Conservation (phyloP, 1,284 basidiomycete species). For the Leccinum griseonigrum region DNA sequence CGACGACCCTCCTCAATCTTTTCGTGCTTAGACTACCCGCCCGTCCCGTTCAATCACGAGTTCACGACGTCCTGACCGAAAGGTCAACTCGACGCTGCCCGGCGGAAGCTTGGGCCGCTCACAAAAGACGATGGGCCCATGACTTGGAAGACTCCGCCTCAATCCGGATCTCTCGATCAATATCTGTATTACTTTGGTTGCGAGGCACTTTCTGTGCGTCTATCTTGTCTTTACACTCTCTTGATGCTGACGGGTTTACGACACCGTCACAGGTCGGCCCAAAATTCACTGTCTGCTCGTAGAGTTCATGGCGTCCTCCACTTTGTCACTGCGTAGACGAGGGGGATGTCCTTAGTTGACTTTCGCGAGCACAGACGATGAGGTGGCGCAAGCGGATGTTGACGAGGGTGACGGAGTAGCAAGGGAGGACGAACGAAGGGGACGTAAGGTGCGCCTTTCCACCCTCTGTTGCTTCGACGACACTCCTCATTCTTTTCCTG, state of each 20-base stretch:
- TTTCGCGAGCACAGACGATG: conserved; percentile 80
- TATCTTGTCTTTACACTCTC: too few species aligned
- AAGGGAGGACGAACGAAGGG: neutral
- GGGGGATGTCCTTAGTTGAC: conserved; percentile 75
- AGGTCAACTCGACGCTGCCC: neutral
- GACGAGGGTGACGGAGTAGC: neutral
- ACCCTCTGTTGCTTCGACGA: too few species aligned
- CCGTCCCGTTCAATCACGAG: neutral
- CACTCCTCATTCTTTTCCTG: too few species aligned
- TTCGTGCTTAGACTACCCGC: conserved; percentile 45
- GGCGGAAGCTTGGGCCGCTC: too few species aligned
- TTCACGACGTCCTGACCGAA: neutral
- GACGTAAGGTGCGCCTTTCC: neutral
- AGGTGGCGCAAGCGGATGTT: conserved; percentile 40
- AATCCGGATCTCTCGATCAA: neutral
- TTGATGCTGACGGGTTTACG: conserved; percentile 17
- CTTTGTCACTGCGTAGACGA: conserved; percentile 49
- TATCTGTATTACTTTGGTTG: too few species aligned
- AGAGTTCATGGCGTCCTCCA: too few species aligned
- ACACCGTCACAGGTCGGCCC: conserved; percentile 12
- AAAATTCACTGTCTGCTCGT: too few species aligned
- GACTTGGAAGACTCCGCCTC: neutral
- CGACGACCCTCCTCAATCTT: neutral
- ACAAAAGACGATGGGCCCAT: too few species aligned
- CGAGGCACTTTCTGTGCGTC: too few species aligned